Evolutionary conservation across 192 early-diverging fungal species (phyloP).

Genomic region (Podila minutissima): DNA sequence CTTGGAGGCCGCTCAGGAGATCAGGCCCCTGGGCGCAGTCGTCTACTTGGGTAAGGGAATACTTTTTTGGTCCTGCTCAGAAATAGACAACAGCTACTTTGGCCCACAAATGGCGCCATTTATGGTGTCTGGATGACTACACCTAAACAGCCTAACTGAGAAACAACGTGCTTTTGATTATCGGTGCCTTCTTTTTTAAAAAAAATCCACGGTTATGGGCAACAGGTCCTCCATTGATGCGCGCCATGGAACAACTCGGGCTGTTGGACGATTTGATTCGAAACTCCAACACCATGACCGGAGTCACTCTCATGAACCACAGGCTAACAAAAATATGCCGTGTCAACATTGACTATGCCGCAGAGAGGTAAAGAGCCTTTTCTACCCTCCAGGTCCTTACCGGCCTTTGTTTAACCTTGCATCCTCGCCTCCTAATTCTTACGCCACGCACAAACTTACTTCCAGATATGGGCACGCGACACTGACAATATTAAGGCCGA

Average conservation of each 20-base stretch:
- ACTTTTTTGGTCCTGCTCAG: background rate
- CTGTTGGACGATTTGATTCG: constrained; percentile 18
- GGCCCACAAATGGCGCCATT: background rate
- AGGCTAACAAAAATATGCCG: background rate
- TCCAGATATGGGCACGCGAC: constrained; percentile 8
- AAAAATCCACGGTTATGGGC: background rate
- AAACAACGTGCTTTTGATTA: no score
- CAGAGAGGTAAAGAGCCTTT: background rate
- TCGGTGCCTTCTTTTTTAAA: background rate
- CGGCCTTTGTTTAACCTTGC: background rate
- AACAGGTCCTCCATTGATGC: constrained; percentile 4
- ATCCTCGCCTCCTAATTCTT: background rate
- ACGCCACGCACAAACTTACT: background rate
- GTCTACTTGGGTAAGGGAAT: background rate
- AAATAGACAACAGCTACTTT: constrained; percentile 1
- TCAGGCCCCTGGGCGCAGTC: background rate
- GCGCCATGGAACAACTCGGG: constrained; percentile 14
- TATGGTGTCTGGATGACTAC: no score
- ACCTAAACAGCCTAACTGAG: no score
- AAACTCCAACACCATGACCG: constrained; percentile 2
- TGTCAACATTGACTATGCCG: background rate
- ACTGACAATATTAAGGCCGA: background rate
- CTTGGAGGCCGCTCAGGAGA: constrained; percentile 5
- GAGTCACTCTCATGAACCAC: constrained; percentile 4
- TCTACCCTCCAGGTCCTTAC: no score